Percentiles rank a stretch among this genome's conserved stretches.
Evolutionary conservation across 2,329 filamentous ascomycete species (phyloP).

Genomic region (Neocucurbitaria cava): DNA sequence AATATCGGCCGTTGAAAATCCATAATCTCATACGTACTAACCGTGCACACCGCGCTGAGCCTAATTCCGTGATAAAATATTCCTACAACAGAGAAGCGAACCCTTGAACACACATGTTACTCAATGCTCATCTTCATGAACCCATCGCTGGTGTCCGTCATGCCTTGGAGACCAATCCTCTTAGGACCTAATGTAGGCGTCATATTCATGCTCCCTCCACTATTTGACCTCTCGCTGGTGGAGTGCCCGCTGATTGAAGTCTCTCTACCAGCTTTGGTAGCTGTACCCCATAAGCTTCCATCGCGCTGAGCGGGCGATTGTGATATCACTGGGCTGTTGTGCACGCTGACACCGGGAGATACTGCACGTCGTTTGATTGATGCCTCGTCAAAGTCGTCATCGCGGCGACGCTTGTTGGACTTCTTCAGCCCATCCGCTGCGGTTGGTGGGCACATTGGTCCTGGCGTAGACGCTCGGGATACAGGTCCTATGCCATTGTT

Average conservation of each 20-base stretch:
- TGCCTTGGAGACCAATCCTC: slow-evolving; percentile 74
- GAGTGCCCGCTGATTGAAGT: slow-evolving; percentile 61
- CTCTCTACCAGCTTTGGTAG: slow-evolving; percentile 67
- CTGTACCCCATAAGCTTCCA: slow-evolving; percentile 73
- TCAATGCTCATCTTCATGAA: slow-evolving; percentile 98
- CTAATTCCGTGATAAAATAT: slow-evolving; percentile 3
- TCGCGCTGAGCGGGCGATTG: slow-evolving; percentile 83
- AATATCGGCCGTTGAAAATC: slow-evolving; percentile 3
- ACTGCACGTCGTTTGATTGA: slow-evolving; percentile 92
- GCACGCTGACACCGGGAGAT: slow-evolving; percentile 86
- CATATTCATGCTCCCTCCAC: slow-evolving; percentile 56
- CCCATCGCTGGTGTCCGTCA: slow-evolving; percentile 94
- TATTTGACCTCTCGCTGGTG: slow-evolving; percentile 56
- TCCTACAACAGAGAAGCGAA: slow-evolving; percentile 3
- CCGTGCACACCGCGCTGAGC: slow-evolving; percentile 37
- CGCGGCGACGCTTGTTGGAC: slow-evolving; percentile 75
- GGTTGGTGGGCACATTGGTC: slow-evolving; percentile 45
- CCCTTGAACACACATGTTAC: slow-evolving; percentile 47
- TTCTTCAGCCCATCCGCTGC: slow-evolving; percentile 53
- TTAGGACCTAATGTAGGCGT: slow-evolving; percentile 53
- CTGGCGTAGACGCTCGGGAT: slow-evolving; percentile 48
- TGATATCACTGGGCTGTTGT: slow-evolving; percentile 83
- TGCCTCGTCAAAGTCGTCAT: slow-evolving; percentile 87
- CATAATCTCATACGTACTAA: neutral
- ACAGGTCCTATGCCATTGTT: slow-evolving; percentile 29